Conservation (phyloP, 495 filamentous ascomycete genomes). For the Pyrenula massariospora region DNA sequence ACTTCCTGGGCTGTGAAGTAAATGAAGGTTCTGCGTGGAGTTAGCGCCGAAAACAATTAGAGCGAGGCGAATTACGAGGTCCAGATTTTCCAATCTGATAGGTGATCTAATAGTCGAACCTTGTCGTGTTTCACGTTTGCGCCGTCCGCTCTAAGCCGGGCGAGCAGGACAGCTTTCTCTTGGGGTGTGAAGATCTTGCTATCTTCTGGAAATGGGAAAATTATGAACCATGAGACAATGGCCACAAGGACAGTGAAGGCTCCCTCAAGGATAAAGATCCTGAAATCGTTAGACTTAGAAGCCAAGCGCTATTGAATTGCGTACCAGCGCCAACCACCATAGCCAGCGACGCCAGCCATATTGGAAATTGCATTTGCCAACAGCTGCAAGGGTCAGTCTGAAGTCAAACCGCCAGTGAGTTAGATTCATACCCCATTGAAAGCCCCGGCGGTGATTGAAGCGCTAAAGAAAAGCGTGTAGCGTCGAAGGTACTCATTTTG, state of each 20-base stretch:
- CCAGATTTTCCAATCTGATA: slow-evolving; percentile 2
- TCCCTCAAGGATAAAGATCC: slow-evolving; percentile 53
- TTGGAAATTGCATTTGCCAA: slow-evolving; percentile 55
- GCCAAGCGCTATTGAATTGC: neutral
- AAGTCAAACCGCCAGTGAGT: neutral
- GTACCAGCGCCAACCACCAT: slow-evolving; percentile 46
- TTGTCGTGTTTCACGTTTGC: slow-evolving; percentile 22
- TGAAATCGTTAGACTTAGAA: neutral
- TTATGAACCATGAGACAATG: slow-evolving; percentile 27
- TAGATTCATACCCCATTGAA: slow-evolving; percentile 34
- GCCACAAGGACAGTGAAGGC: slow-evolving; percentile 43
- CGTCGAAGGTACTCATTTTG: slow-evolving; percentile 45
- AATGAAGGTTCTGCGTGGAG: slow-evolving; percentile 7
- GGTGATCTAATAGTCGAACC: slow-evolving; percentile 6
- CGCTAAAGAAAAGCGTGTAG: slow-evolving; percentile 51
- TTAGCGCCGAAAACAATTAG: slow-evolving; percentile 4
- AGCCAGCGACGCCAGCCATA: slow-evolving; percentile 32
- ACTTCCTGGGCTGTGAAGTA: slow-evolving; percentile 18
- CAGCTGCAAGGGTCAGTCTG: slow-evolving; percentile 7
- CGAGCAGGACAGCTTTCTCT: slow-evolving; percentile 24
- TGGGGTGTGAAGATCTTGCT: slow-evolving; percentile 37
- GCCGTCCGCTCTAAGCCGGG: slow-evolving; percentile 28
- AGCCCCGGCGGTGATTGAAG: slow-evolving; percentile 49
- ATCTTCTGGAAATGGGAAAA: slow-evolving; percentile 40
- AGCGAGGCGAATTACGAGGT: neutral